phyloP scores from a whole-genome alignment of 139 green algal genomes.

The Chlorella ohadii region DNA sequence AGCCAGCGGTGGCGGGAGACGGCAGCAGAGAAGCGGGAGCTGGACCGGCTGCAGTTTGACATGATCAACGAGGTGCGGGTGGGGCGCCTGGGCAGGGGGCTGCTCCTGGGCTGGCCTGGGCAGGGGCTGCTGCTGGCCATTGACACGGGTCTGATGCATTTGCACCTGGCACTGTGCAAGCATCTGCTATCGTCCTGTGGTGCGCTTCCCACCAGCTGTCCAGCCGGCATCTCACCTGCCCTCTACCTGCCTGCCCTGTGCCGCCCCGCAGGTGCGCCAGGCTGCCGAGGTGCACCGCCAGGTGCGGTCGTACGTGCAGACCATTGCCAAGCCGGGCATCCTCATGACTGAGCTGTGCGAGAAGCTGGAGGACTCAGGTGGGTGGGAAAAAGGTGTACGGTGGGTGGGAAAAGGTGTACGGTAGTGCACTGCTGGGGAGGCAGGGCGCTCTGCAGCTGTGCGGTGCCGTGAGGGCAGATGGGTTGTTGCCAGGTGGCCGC shows the following conservation, averaged over 20 bases:
- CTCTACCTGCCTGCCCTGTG: background rate
- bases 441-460: too few species aligned
- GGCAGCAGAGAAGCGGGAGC: constrained; percentile 91
- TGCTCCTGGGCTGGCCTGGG: too few species aligned
- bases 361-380: constrained; percentile 85
- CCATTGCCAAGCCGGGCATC: constrained; percentile 94
- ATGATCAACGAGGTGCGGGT: constrained; percentile 90
- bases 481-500: too few species aligned
- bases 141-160: too few species aligned
- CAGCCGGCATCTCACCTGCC: too few species aligned
- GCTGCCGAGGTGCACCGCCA: constrained; percentile 96
- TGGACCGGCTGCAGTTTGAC: constrained; percentile 78
- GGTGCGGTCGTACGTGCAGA: constrained; percentile 91
- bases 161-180: too few species aligned
- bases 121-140: background rate
- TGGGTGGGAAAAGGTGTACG: too few species aligned
- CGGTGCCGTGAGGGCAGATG: too few species aligned
- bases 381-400: background rate
- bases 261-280: constrained; percentile 58
- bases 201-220: background rate
- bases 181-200: too few species aligned
- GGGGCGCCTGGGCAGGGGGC: too few species aligned
- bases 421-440: too few species aligned
- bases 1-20: constrained; percentile 94
- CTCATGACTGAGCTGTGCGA: constrained; percentile 93